A percentile compares a stretch with the other conserved stretches of the same genome.
phyloP scores from a whole-genome alignment of 345 rosid species.

The Populus pruinosa region DNA sequence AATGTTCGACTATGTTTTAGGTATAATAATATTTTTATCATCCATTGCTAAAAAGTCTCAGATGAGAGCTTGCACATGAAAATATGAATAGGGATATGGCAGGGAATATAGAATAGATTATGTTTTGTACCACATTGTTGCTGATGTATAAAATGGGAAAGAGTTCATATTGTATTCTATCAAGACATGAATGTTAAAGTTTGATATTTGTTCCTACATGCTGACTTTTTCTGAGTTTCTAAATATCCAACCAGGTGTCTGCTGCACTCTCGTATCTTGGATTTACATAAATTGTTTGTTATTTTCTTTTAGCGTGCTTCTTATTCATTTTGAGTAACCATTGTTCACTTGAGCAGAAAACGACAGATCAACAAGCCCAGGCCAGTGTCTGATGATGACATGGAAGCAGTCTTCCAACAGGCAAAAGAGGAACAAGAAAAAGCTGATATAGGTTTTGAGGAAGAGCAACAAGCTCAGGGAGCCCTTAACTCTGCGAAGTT shows the following conservation, averaged over 20 bases:
- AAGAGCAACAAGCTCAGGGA: conserved; percentile 37
- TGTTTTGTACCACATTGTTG: background rate
- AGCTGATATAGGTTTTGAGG: conserved; percentile 58
- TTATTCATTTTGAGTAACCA: background rate
- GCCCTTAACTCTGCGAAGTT: conserved; percentile 24
- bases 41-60: background rate
- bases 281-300: background rate
- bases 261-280: background rate
- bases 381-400: conserved; percentile 61
- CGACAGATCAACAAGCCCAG: conserved; percentile 74
- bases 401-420: conserved; percentile 64
- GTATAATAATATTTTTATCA: background rate
- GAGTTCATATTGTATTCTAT: background rate
- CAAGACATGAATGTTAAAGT: background rate
- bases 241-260: background rate
- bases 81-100: background rate
- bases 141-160: background rate
- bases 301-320: background rate
- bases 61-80: background rate
- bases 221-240: background rate
- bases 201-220: background rate
- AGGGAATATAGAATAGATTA: background rate
- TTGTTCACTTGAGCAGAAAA: conserved; percentile 39
- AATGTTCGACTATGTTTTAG: background rate
- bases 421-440: conserved; percentile 78